These are phyloP conservation scores for Yarrowia galli DNA, from an alignment of 1,139 yeast species.

Conservation along the genomic window DNA sequence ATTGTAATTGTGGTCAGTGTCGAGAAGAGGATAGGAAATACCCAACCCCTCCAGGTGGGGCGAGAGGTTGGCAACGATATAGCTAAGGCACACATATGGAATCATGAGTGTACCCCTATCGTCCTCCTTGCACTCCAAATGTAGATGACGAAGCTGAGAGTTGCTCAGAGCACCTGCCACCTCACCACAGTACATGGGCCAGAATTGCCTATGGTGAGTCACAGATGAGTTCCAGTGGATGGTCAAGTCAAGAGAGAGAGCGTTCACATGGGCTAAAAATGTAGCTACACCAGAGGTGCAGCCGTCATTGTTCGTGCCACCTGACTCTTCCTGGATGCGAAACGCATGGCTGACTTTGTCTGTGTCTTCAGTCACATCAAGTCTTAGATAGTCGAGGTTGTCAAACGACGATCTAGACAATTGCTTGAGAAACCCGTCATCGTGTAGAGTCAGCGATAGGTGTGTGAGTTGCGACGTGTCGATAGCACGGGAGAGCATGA, in stretches of 20 bases:
- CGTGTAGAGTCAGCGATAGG: conserved; percentile 1
- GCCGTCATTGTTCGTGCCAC: neutral
- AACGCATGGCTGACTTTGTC: conserved; percentile 10
- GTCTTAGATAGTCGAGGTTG: conserved; percentile 15
- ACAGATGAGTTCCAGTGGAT: conserved; percentile 32
- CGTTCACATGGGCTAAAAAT: conserved; percentile 11
- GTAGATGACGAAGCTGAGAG: conserved; percentile 25
- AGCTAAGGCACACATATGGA: conserved; percentile 29
- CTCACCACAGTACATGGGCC: conserved; percentile 36
- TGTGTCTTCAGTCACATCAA: conserved; percentile 23
- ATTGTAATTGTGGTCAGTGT: conserved; percentile 27
- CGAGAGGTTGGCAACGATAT: conserved; percentile 19
- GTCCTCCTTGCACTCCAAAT: conserved; percentile 21
- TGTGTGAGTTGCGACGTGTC: conserved; percentile 25
- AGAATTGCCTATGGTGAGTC: conserved; percentile 1
- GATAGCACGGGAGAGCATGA: conserved; percentile 24
- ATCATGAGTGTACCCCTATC: conserved; percentile 31
- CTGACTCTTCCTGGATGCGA: conserved; percentile 18
- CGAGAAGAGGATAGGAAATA: conserved; percentile 23
- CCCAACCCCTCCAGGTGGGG: conserved; percentile 29
- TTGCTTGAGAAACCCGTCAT: conserved; percentile 18
- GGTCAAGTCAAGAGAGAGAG: conserved; percentile 18
- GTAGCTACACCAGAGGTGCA: conserved; percentile 24
- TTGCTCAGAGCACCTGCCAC: conserved; percentile 29
- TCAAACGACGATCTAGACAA: neutral